Conservation (phyloP, 768 basidiomycete species). For the Clitopilus hobsonii region DNA sequence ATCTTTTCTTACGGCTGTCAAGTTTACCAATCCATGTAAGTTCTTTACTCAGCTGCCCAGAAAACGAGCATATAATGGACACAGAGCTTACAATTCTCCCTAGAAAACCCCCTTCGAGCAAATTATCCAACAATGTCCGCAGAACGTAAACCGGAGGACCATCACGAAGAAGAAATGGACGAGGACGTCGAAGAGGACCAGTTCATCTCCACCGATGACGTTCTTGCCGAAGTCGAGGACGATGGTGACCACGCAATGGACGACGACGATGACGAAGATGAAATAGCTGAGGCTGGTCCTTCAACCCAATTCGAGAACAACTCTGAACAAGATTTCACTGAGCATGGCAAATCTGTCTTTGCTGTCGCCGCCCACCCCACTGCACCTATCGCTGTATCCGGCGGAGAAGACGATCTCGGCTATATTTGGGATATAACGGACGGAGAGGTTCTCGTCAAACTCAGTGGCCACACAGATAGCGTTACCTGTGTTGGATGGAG, state of each 20-base stretch:
- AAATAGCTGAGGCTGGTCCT: slow-evolving; percentile 36
- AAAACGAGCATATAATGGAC: slow-evolving; percentile 3
- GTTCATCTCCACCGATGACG: slow-evolving; percentile 64
- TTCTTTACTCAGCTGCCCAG: slow-evolving; percentile 16
- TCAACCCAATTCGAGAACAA: slow-evolving; percentile 48
- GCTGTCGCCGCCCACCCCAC: slow-evolving; percentile 80
- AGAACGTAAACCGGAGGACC: slow-evolving; percentile 18
- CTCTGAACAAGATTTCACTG: slow-evolving; percentile 63
- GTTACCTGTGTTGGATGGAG: slow-evolving; percentile 80
- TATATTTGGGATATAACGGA: slow-evolving; percentile 89
- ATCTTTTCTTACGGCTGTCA: slow-evolving; percentile 11
- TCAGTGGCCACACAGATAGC: slow-evolving; percentile 92
- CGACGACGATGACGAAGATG: slow-evolving; percentile 47
- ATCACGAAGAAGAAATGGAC: slow-evolving; percentile 20
- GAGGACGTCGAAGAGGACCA: slow-evolving; percentile 46
- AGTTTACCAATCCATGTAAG: slow-evolving; percentile 9
- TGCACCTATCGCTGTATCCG: slow-evolving; percentile 79
- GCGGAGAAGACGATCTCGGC: slow-evolving; percentile 93
- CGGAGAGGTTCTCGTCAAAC: slow-evolving; percentile 74
- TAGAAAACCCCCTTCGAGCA: background rate
- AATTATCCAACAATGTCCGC: background rate
- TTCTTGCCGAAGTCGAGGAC: slow-evolving; percentile 58
- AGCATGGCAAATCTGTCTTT: slow-evolving; percentile 79
- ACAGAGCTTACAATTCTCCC: background rate
- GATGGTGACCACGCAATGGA: slow-evolving; percentile 71